Percentiles rank a stretch among this genome's conserved stretches.
These are phyloP conservation scores for Akebia trifoliata DNA, from an alignment of 164 flowering plant genomes.

Conservation along the genomic window DNA sequence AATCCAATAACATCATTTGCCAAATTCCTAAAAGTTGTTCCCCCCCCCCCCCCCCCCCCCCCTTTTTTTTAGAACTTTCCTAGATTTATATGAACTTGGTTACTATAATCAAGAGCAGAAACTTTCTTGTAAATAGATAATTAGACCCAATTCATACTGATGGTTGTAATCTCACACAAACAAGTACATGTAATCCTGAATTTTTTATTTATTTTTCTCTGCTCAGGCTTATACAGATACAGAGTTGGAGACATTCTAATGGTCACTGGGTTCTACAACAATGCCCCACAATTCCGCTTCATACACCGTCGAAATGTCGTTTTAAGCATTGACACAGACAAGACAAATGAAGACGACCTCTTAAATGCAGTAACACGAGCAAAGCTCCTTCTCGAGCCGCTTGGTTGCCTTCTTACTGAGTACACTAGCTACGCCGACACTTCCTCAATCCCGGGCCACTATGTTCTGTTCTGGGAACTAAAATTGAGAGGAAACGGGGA, in stretches of 20 bases:
- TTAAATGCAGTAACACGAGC: conserved; percentile 50
- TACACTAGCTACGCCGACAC: conserved; percentile 66
- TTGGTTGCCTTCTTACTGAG: conserved; percentile 42
- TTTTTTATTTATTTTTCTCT: not conserved
- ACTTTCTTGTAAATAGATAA: too few relatives aligned
- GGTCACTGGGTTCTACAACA: conserved; percentile 68
- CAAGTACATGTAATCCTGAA: not conserved
- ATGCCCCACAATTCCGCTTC: conserved; percentile 62
- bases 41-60: too few relatives aligned
- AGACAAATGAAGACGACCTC: conserved; percentile 64
- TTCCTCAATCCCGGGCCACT: conserved; percentile 60
- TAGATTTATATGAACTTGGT: too few relatives aligned
- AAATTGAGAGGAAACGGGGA: conserved; percentile 9
- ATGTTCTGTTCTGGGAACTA: conserved; percentile 64
- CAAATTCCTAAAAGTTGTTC: too few relatives aligned
- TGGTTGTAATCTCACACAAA: too few relatives aligned
- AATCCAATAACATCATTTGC: too few relatives aligned
- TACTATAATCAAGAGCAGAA: too few relatives aligned
- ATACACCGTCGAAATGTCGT: conserved; percentile 57
- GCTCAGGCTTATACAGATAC: conserved; percentile 58
- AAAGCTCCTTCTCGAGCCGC: conserved; percentile 31
- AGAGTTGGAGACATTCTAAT: conserved; percentile 58
- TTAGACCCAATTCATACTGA: too few relatives aligned
- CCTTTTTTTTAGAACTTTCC: too few relatives aligned
- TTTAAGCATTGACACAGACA: conserved; percentile 61